These are phyloP conservation scores for Tylopilus sp. DNA, from an alignment of 768 basidiomycete genomes.

Conservation along the genomic window DNA sequence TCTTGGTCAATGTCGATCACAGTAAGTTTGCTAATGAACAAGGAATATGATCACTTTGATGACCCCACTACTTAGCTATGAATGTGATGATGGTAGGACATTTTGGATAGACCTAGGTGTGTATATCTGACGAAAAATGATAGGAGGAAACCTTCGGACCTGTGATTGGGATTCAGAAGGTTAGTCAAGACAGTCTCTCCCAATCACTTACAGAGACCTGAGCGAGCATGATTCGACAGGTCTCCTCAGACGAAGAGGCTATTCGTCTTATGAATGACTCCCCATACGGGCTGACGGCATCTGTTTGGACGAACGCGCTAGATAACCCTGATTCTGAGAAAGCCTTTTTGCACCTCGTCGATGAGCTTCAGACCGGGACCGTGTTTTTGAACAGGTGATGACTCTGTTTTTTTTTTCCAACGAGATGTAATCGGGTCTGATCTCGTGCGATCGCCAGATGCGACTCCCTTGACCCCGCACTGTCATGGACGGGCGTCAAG, in stretches of 20 bases:
- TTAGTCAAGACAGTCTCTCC: conserved; percentile 25
- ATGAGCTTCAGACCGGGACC: conserved; percentile 82
- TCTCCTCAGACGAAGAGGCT: conserved; percentile 84
- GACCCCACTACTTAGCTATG: conserved; percentile 55
- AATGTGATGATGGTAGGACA: conserved; percentile 78
- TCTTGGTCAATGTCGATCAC: conserved; percentile 86
- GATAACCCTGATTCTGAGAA: conserved; percentile 56
- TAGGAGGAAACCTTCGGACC: conserved; percentile 93
- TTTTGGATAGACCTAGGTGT: neutral
- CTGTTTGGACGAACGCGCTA: conserved; percentile 84
- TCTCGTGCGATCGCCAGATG: conserved; percentile 44
- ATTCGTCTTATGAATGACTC: conserved; percentile 94
- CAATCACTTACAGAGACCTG: neutral
- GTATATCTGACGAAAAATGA: neutral
- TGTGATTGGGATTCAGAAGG: conserved; percentile 90
- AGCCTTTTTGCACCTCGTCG: conserved; percentile 61
- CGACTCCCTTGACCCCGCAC: conserved; percentile 88
- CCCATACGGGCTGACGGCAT: conserved; percentile 90
- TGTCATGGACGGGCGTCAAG: conserved; percentile 95
- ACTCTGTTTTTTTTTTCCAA: neutral
- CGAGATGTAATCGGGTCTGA: neutral
- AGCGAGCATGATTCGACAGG: conserved; percentile 36
- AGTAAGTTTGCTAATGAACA: conserved; percentile 43
- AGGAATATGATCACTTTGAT: conserved; percentile 4
- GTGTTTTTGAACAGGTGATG: conserved; percentile 86